Evolutionary conservation across 805 yeast species (phyloP).

Genomic region (Kazachstania viticola): DNA sequence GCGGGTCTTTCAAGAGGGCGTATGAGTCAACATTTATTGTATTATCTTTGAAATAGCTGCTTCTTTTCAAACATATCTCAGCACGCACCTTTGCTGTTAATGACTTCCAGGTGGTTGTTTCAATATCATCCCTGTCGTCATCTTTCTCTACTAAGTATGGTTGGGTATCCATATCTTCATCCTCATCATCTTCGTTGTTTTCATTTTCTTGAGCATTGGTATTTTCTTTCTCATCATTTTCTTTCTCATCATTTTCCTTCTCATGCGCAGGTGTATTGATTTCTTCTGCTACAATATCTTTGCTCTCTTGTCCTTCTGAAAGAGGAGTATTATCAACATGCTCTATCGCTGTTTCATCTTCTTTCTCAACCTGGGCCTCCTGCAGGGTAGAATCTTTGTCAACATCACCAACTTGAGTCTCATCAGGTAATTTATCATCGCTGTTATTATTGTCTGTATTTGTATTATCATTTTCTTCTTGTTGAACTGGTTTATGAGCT

Average conservation of each 20-base stretch:
- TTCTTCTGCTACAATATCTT: constrained; percentile 11
- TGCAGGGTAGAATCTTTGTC: no score
- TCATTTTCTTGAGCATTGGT: constrained; percentile 22
- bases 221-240: constrained; percentile 2
- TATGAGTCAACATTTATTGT: constrained; percentile 53
- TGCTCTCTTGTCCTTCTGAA: not conserved
- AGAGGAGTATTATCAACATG: not conserved
- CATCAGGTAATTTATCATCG: not conserved
- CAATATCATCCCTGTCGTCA: constrained; percentile 58
- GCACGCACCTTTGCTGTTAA: constrained; percentile 71
- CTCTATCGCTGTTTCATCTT: not conserved
- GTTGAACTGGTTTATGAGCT: constrained; percentile 20
- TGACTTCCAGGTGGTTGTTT: constrained; percentile 74
- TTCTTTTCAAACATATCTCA: constrained; percentile 57
- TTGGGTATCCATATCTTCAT: constrained; percentile 32
- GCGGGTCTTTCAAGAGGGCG: constrained; percentile 56
- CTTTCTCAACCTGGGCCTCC: not conserved
- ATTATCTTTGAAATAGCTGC: constrained; percentile 49
- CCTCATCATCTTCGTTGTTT: constrained; percentile 36
- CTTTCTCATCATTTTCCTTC: constrained; percentile 15
- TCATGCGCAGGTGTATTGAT: constrained; percentile 19
- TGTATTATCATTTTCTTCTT: not conserved
- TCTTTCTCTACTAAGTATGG: constrained; percentile 39
- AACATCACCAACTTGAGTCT: not conserved
- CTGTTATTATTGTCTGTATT: constrained; percentile 2